Base-by-base conservation (phyloP, 441 rosid genomes). In the Biscutella laevigata region DNA sequence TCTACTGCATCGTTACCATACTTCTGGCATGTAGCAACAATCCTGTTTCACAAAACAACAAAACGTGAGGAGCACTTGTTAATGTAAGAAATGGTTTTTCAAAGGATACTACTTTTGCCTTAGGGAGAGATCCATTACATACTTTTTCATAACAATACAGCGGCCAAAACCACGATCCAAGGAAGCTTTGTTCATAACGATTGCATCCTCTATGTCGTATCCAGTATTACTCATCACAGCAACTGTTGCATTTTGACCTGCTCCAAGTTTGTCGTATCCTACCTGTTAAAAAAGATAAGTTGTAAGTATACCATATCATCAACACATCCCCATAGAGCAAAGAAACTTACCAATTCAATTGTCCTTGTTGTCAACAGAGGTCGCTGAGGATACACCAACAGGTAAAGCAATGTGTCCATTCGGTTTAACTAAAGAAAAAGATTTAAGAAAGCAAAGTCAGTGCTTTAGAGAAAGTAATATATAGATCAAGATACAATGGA, bases 181-280 rank as follows among this genome's bases (percentile, higher is more conserved):
- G 69, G 97, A 88, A 27, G 97, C 68, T 71, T 92, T 88, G 73
- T 92, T 92, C 99, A 88, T 88, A 61, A 92, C 97, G 53, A 92
- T 92, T 33, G 99, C 97, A 52, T 92, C 97, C 73, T 92, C 97
- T 70, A 88, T 92, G 76, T 92, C 99, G 59, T 92, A 92, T 67
- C 99, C 99, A 74, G 82, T 82, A 57, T 84, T 79, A 72, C 97
- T 88, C 90, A 88, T 88, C 39, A 92, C 99, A 61, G 95, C 95
- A 74, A 92, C 95, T 57, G 94, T 92, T 48, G 99, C 99, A 81
- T 92, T 92, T 71, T 92, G 99, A 64, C 99, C 99, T 52, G 97
- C 99, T 64, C 99, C 97, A 67, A 92, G 99, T 71, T 88, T 88
- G 73, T 92, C 99, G 55, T 82, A 92, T 63, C 96, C 94, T 54